A percentile compares a stretch with the other conserved stretches of the same genome.
Evolutionary conservation across 441 rosid species (phyloP).

Genomic region (Bocquillonia castaneifolia): DNA sequence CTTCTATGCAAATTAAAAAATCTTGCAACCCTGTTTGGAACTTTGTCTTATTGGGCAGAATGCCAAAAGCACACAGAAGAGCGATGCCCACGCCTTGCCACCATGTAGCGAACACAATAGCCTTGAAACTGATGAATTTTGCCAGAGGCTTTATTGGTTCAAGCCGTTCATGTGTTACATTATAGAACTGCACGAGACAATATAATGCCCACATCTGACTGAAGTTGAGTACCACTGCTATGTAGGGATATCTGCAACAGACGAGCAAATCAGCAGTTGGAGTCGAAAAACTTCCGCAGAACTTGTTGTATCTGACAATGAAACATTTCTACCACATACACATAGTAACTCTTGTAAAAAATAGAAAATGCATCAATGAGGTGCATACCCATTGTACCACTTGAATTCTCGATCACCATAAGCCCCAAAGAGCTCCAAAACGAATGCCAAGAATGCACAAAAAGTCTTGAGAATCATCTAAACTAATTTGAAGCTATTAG

Average conservation of each 20-base stretch:
- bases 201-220: slow-evolving; percentile 94
- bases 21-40: slow-evolving; percentile 62
- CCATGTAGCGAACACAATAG: slow-evolving; percentile 91
- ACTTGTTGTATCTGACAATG: not conserved
- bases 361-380: not conserved
- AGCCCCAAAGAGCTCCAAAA: slow-evolving; percentile 64
- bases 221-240: slow-evolving; percentile 69
- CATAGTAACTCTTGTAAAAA: no score
- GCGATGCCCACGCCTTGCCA: slow-evolving; percentile 92
- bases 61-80: slow-evolving; percentile 45
- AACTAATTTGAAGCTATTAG: slow-evolving; percentile 19
- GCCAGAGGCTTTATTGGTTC: slow-evolving; percentile 69
- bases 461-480: slow-evolving; percentile 92
- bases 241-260: slow-evolving; percentile 69
- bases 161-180: slow-evolving; percentile 65
- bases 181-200: slow-evolving; percentile 87
- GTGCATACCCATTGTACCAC: slow-evolving; percentile 73
- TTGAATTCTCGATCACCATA: slow-evolving; percentile 84
- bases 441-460: slow-evolving; percentile 64
- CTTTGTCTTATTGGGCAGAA: slow-evolving; percentile 57
- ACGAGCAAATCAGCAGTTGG: not conserved
- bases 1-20: slow-evolving; percentile 83
- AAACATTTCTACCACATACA: no score
- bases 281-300: not conserved
- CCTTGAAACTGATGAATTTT: slow-evolving; percentile 89